Evolutionary conservation across 1,284 basidiomycete genomes (phyloP), one percentile per base, ranked within the genome.

Genomic region (Porogramme epimiltina): DNA sequence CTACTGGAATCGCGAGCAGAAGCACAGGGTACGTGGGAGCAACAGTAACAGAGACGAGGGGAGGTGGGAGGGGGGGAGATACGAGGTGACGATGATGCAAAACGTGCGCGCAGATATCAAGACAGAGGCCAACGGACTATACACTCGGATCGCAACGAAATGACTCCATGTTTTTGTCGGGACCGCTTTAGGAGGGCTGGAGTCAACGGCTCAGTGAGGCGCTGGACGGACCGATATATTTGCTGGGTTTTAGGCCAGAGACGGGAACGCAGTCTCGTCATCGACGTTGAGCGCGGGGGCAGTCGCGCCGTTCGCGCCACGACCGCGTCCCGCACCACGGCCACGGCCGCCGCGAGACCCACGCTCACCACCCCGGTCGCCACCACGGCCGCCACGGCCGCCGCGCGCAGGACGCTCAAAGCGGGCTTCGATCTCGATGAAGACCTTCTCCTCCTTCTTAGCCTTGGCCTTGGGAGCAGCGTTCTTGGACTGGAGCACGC

Each of bases 191-290:
- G 25, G 50, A 49, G 45, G 45, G 33, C 24, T 31, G 42, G 44
- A 47, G 47, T 54, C 46, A 46, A 56, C 47, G 11, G 52, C 20
- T 45, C 18, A 22, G 43, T 42, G 31, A 28, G 46, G 26, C 49
- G 39, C 25, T n/a, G 19, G 46, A 45, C 25, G 49, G 41, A 47
- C 33, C 42, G 31, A 34, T 51, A 47, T 48, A 49, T 54, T 56
- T 28, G 41, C 25, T 40, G 19, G 47, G 18, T 28, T 55, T 73
- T 72, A 89, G 66, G 85, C 78, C 60, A 93, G 79, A 59, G 91
- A 89, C 47, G 92, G 91, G 85, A 94, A 95, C 52, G 89, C 91
- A 28, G 74, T 76, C 71, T 90, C 79, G 72, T 95, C 91, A 65
- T 84, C 82, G 61, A 91, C 84, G 66, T 87, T 79, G 72, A 90